Conservation (phyloP, 1,139 yeast genomes). For the Suhomyces panamericanus region DNA sequence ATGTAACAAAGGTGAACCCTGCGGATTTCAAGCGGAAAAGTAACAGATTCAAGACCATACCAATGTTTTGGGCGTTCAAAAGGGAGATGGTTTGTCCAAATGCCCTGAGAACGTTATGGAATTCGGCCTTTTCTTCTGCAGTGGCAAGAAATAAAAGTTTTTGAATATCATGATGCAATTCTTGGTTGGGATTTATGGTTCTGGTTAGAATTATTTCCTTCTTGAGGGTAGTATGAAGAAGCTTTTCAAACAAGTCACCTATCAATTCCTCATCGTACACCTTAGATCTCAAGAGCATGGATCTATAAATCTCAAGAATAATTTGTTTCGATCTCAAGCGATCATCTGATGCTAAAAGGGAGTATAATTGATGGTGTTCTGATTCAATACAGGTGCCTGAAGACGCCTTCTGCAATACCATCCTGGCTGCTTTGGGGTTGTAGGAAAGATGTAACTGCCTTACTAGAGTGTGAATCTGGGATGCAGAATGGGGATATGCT, state of each 20-base stretch:
- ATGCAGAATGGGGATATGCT: not conserved
- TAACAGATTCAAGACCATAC: constrained; percentile 19
- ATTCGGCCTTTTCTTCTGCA: constrained; percentile 20
- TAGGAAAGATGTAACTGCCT: constrained; percentile 7
- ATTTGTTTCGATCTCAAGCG: constrained; percentile 19
- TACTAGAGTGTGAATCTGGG: not conserved
- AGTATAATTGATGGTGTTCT: constrained; percentile 6
- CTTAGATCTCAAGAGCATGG: constrained; percentile 19
- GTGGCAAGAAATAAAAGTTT: constrained; percentile 15
- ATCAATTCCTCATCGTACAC: constrained; percentile 18
- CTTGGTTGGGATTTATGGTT: not conserved
- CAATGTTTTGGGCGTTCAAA: constrained; percentile 19
- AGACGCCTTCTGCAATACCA: constrained; percentile 1
- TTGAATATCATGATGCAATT: constrained; percentile 21
- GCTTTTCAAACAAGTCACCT: constrained; percentile 16
- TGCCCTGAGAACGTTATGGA: constrained; percentile 30
- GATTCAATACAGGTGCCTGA: not conserved
- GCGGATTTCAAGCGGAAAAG: constrained; percentile 13
- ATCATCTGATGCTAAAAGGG: constrained; percentile 7
- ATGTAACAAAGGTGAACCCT: constrained; percentile 19
- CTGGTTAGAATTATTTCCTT: constrained; percentile 9
- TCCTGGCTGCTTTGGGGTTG: constrained; percentile 3
- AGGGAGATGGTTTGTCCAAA: constrained; percentile 34
- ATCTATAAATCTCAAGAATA: constrained; percentile 26
- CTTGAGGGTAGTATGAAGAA: constrained; percentile 13